Evolutionary conservation across 148 eudicot species (phyloP), one percentile per base, ranked within the genome.

Genomic region (Silene latifolia): DNA sequence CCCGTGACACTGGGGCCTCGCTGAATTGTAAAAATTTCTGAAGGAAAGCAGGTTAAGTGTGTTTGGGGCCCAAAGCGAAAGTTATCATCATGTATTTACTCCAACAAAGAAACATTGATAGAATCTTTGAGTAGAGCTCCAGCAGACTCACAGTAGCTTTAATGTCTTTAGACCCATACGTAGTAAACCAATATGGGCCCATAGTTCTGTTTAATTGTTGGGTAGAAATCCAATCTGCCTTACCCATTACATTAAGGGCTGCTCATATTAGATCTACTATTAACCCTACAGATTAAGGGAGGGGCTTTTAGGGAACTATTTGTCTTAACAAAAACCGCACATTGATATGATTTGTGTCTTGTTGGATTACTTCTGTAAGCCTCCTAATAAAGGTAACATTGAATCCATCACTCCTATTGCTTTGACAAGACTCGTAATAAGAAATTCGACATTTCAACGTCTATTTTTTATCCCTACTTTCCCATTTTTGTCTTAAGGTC

Each of bases 301-400:
- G 72, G 72, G 76, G 67, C 81, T 67, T 14, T 2, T 58, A 57
- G 57, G 70, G 53, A 29, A 67, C 71, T 57, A 42, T 72, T 54
- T 51, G 69, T 72, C 63, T 32, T 67, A 32, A 23, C 19, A 48
- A 61, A 54, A 74, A 69, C 74, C 70, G 61, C 48, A 25, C 71
- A 69, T 74, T 42, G 59, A 24, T 44, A 14, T 75, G 59, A 53
- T 63, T 72, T 4, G 32, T 67, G 51, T 62, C 23, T 14, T 77
- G 75, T 74, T 73, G 73, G 70, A 47, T 78, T 53, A 73, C 60
- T 78, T 44, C n/a, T n/a, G n/a, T n/a, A n/a, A n/a, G n/a, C n/a
- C n/a, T n/a, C n/a, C n/a, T n/a, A n/a, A n/a, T n/a, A n/a, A n/a
- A n/a, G n/a, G n/a, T n/a, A n/a, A n/a, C n/a, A n/a, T n/a, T n/a